Evolutionary conservation across 2,329 filamentous ascomycete species (phyloP).

Genomic region (Epichloe gansuensis): DNA sequence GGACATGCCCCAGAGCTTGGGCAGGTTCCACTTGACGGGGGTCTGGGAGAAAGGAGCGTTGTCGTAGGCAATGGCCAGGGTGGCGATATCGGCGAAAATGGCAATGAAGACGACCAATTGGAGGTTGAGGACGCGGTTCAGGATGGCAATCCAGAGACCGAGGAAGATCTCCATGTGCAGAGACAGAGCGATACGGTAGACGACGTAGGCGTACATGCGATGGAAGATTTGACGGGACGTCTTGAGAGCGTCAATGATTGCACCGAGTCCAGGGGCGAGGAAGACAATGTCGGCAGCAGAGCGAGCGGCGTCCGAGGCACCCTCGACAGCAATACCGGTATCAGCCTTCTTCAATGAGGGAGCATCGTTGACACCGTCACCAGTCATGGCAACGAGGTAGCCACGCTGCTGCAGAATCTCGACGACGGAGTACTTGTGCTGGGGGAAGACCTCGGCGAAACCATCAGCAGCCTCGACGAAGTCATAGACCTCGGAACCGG

Average conservation of each 20-base stretch:
- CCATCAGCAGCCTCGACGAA: slow-evolving; percentile 92
- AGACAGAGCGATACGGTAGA: slow-evolving; percentile 87
- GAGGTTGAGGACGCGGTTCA: slow-evolving; percentile 74
- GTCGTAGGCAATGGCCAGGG: slow-evolving; percentile 84
- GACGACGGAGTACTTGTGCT: slow-evolving; percentile 91
- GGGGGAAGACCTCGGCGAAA: slow-evolving; percentile 88
- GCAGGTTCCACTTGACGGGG: slow-evolving; percentile 90
- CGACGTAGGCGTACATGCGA: slow-evolving; percentile 92
- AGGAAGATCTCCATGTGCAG: slow-evolving; percentile 87
- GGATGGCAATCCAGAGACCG: slow-evolving; percentile 79
- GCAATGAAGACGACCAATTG: slow-evolving; percentile 87
- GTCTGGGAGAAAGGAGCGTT: slow-evolving; percentile 77
- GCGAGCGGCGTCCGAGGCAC: slow-evolving; percentile 79
- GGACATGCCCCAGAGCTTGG: slow-evolving; percentile 89
- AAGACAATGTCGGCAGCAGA: slow-evolving; percentile 91
- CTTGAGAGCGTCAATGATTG: slow-evolving; percentile 86
- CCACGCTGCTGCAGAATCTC: slow-evolving; percentile 89
- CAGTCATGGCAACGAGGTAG: slow-evolving; percentile 90
- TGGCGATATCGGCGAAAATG: slow-evolving; percentile 88
- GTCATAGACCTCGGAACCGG: slow-evolving; percentile 85
- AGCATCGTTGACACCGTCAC: slow-evolving; percentile 90
- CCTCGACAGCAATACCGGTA: slow-evolving; percentile 89
- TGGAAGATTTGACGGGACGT: slow-evolving; percentile 92
- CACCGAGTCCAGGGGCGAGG: slow-evolving; percentile 78
- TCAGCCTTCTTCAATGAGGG: slow-evolving; percentile 92